Evolutionary conservation across 2,329 filamentous ascomycete species (phyloP).

Genomic region (Aspergillus udagawae): DNA sequence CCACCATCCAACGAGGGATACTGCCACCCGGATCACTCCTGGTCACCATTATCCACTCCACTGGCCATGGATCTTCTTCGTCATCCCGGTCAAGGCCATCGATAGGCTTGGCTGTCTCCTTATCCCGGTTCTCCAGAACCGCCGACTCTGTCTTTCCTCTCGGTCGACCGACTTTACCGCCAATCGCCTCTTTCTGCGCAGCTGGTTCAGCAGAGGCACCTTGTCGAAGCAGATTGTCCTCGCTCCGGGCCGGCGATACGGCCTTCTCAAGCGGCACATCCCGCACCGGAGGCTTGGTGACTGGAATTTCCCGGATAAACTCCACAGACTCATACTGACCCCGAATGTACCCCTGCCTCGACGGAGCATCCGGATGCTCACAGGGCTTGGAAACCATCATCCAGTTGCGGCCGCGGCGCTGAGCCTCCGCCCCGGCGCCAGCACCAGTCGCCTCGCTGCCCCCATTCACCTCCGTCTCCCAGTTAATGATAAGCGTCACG

Average conservation of each 20-base stretch:
- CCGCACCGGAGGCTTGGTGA: slow-evolving; percentile 10
- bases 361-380: slow-evolving; percentile 67
- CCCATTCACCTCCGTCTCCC: slow-evolving; percentile 30
- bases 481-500: slow-evolving; percentile 71
- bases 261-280: background rate
- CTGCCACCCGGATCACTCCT: slow-evolving; percentile 83
- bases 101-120: background rate
- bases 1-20: slow-evolving; percentile 87
- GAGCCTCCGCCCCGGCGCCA: slow-evolving; percentile 21
- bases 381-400: slow-evolving; percentile 87
- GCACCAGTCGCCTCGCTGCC: slow-evolving; percentile 8
- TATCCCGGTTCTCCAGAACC: slow-evolving; percentile 38
- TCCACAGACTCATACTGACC: slow-evolving; percentile 91
- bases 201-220: background rate
- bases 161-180: slow-evolving; percentile 21
- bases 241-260: slow-evolving; percentile 5
- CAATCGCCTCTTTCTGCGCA: slow-evolving; percentile 10
- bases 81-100: slow-evolving; percentile 19
- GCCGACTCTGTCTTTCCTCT: slow-evolving; percentile 32
- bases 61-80: slow-evolving; percentile 57
- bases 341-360: slow-evolving; percentile 69
- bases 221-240: background rate
- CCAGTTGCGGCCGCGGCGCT: slow-evolving; percentile 59
- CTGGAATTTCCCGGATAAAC: slow-evolving; percentile 76
- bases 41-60: slow-evolving; percentile 94